Conservation (phyloP, 2,329 filamentous ascomycete species). For the Alternaria longipes region DNA sequence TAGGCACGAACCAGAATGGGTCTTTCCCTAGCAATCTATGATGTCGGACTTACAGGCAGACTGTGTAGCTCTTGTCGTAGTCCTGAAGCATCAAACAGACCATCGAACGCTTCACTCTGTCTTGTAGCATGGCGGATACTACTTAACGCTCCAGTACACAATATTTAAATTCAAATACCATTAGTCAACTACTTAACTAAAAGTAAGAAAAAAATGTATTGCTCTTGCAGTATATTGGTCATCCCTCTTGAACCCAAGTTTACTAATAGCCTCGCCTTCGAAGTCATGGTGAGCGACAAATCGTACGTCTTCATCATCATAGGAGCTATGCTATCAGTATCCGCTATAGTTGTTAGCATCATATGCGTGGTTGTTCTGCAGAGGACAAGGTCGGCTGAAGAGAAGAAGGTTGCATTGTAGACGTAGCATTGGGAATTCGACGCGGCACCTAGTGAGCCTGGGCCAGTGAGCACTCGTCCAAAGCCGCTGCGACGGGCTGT, state of each 20-base stretch:
- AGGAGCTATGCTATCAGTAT: background rate
- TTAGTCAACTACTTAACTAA: background rate
- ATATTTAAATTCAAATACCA: background rate
- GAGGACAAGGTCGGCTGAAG: background rate
- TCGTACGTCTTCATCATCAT: background rate
- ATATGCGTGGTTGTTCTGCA: constrained; percentile 4
- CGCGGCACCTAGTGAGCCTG: background rate
- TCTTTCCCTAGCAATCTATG: background rate
- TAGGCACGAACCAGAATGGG: background rate
- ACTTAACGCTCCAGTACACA: background rate
- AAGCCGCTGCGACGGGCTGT: background rate
- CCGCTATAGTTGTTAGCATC: constrained; percentile 4
- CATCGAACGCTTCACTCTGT: background rate
- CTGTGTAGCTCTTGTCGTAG: background rate
- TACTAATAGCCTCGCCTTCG: background rate
- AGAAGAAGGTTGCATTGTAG: background rate
- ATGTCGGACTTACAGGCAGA: background rate
- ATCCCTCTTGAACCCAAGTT: background rate
- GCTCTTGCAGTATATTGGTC: background rate
- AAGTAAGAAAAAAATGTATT: background rate
- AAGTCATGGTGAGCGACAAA: constrained; percentile 6
- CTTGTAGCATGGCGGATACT: background rate
- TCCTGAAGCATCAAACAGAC: background rate
- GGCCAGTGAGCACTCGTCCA: background rate
- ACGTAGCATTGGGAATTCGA: background rate